These are phyloP conservation scores for Saksenaea vasiformis DNA, from an alignment of 371 early-diverging fungal species.

Conservation along the genomic window DNA sequence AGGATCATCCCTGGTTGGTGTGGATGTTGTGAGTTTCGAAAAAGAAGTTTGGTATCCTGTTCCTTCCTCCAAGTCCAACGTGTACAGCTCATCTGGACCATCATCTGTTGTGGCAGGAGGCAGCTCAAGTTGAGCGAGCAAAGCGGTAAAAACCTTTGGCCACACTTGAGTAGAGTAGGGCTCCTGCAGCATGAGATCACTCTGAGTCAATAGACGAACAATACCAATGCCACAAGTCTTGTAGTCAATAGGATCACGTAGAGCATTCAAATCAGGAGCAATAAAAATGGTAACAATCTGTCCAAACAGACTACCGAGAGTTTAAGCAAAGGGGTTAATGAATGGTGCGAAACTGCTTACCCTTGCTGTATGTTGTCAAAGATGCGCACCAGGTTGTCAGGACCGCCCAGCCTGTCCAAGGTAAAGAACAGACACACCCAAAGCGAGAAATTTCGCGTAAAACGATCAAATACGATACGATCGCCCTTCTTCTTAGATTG, in stretches of 20 bases:
- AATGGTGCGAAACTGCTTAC: slow-evolving; percentile 29
- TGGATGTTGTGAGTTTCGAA: slow-evolving; percentile 62
- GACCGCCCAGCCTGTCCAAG: slow-evolving; percentile 60
- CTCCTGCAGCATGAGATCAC: slow-evolving; percentile 47
- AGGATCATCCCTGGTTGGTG: slow-evolving; percentile 50
- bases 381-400: slow-evolving; percentile 67
- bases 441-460: slow-evolving; percentile 76
- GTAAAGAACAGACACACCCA: slow-evolving; percentile 75
- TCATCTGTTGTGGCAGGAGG: slow-evolving; percentile 59
- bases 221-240: slow-evolving; percentile 73
- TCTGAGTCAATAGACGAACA: slow-evolving; percentile 61
- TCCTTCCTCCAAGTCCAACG: slow-evolving; percentile 71
- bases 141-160: slow-evolving; percentile 46
- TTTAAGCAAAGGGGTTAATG: not conserved
- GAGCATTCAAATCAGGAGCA: slow-evolving; percentile 65
- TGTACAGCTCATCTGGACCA: slow-evolving; percentile 70
- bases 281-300: slow-evolving; percentile 70
- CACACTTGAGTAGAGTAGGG: slow-evolving; percentile 58
- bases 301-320: slow-evolving; percentile 60
- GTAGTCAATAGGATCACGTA: slow-evolving; percentile 71
- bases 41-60: slow-evolving; percentile 81
- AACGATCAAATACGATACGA: slow-evolving; percentile 46
- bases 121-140: slow-evolving; percentile 56
- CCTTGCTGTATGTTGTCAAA: slow-evolving; percentile 81
- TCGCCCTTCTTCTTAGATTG: slow-evolving; percentile 67